Base-by-base conservation (phyloP, 371 early-diverging fungal genomes). In the Mortierella sp. region DNA sequence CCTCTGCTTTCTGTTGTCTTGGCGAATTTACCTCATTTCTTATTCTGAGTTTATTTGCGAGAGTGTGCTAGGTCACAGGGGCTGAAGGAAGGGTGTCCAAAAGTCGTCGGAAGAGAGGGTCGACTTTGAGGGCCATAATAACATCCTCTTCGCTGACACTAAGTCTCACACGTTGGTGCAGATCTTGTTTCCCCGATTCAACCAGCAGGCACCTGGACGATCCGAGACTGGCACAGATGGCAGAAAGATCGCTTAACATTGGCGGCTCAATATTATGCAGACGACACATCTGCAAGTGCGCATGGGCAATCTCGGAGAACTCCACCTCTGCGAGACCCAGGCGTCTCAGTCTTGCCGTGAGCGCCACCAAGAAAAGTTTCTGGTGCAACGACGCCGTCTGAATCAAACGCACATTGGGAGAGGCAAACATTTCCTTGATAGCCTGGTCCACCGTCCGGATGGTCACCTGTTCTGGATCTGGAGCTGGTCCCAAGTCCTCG, bases 401-500 rank as follows among this genome's bases (percentile, higher is more conserved):
- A 38, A 98, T 89, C 70, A 96, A 93, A 0, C 94, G 88, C 8
- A 97, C 92, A 10, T 91, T 89, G 0, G 96, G 93, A 3, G 97
- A 95, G 0, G 93, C 88, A 75, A 94, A 96, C 95, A 98, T 95
- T 75, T 97, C 97, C 75, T 92, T 94, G 75, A 97, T 91, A 0
- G 96, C 97, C 38, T 92, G 91, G 71, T 94, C 91, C 43, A 98
- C 94, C 24, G 93, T 91, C 55, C 89, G 84, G 84, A 96, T 95
- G 0, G 96, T 96, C 11, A 98, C 96, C 72, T 92, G 89, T n/a
- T 72, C 83, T 24, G 76, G 75, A 41, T 87, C 80, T 32, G 70
- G 55, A 10, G 68, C 58, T 16, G 70, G 70, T 21, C 77, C 80
- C 21, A 46, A 43, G 29, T 76, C 76, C 3, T 55, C 75, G 27